Evolutionary conservation across 2,329 filamentous ascomycete species (phyloP).

Genomic region (Hymenoscyphus salicellus): DNA sequence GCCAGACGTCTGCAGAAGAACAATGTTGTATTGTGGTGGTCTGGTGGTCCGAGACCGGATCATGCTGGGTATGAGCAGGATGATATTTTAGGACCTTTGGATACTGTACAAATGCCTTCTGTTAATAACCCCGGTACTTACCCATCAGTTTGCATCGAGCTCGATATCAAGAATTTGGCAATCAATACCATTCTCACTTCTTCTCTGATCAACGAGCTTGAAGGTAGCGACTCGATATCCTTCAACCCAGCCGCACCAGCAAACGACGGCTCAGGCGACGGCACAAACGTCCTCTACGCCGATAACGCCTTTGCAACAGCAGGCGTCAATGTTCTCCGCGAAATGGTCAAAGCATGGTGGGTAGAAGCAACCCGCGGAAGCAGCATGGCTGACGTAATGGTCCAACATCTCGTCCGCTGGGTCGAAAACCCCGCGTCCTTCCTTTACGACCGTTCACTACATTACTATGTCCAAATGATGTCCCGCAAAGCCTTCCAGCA

Average conservation of each 20-base stretch:
- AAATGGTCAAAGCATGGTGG: slow-evolving; percentile 99
- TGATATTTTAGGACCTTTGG: slow-evolving; percentile 76
- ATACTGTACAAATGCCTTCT: slow-evolving; percentile 85
- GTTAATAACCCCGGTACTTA: slow-evolving; percentile 93
- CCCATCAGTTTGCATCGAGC: slow-evolving; percentile 91
- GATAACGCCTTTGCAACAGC: slow-evolving; percentile 93
- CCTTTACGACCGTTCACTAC: slow-evolving; percentile 88
- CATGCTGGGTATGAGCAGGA: slow-evolving; percentile 96
- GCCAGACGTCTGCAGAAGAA: slow-evolving; percentile 85
- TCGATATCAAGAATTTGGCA: slow-evolving; percentile 88
- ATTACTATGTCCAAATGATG: slow-evolving; percentile 99
- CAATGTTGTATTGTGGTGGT: slow-evolving; percentile 97
- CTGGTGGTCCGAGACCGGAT: slow-evolving; percentile 77
- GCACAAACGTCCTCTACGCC: slow-evolving; percentile 69
- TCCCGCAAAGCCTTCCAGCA: slow-evolving; percentile 95
- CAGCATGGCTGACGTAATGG: slow-evolving; percentile 94
- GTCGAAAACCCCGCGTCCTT: slow-evolving; percentile 90
- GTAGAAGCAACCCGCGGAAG: slow-evolving; percentile 85
- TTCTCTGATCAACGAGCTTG: slow-evolving; percentile 92
- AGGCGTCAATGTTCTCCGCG: slow-evolving; percentile 82
- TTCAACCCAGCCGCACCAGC: slow-evolving; percentile 72
- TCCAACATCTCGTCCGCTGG: slow-evolving; percentile 96
- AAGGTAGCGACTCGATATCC: slow-evolving; percentile 81
- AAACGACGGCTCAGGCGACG: slow-evolving; percentile 59
- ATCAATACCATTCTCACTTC: slow-evolving; percentile 98